Percentiles rank a stretch among this genome's conserved stretches.
phyloP scores from a whole-genome alignment of 345 rosid genomes.

The Gossypium sturtianum region DNA sequence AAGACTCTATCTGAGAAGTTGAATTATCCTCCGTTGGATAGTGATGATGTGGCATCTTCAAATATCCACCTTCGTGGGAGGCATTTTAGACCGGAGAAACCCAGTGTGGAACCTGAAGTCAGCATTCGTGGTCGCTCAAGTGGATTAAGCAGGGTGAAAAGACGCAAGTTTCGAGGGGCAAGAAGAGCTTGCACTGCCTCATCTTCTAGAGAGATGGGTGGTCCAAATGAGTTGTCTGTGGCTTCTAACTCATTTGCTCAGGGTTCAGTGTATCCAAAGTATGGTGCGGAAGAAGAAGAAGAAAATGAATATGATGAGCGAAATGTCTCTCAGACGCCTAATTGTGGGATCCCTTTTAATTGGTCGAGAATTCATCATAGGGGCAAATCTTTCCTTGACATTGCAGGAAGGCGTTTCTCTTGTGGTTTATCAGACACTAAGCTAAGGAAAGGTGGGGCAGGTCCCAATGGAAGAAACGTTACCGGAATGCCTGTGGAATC shows the following conservation, averaged over 20 bases:
- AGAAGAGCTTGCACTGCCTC: conserved; percentile 42
- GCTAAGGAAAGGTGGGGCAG: conserved; percentile 44
- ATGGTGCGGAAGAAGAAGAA: conserved; percentile 28
- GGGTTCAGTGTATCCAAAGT: conserved; percentile 31
- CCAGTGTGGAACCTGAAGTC: conserved; percentile 29
- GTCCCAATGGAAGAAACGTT: conserved; percentile 44
- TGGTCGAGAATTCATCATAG: conserved; percentile 95
- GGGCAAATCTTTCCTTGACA: conserved; percentile 74
- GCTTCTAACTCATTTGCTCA: conserved; percentile 68
- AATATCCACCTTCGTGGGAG: conserved; percentile 38
- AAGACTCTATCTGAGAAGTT: conserved; percentile 75
- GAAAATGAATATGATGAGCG: conserved; percentile 36
- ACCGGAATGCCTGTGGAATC: conserved; percentile 55
- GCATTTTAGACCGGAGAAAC: conserved; percentile 23
- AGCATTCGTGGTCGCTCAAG: conserved; percentile 32
- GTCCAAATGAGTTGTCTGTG: conserved; percentile 65
- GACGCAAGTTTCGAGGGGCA: conserved; percentile 59
- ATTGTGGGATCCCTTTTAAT: conserved; percentile 94
- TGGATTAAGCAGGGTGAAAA: conserved; percentile 41
- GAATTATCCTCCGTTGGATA: conserved; percentile 49
- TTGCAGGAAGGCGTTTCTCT: conserved; percentile 91
- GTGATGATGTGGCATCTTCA: conserved; percentile 66
- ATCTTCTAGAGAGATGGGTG: conserved; percentile 42
- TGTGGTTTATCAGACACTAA: conserved; percentile 79
- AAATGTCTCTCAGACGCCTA: conserved; percentile 54